Evolutionary conservation across 305 asterid genomes (phyloP).

Genomic region (Solanum hybrid): DNA sequence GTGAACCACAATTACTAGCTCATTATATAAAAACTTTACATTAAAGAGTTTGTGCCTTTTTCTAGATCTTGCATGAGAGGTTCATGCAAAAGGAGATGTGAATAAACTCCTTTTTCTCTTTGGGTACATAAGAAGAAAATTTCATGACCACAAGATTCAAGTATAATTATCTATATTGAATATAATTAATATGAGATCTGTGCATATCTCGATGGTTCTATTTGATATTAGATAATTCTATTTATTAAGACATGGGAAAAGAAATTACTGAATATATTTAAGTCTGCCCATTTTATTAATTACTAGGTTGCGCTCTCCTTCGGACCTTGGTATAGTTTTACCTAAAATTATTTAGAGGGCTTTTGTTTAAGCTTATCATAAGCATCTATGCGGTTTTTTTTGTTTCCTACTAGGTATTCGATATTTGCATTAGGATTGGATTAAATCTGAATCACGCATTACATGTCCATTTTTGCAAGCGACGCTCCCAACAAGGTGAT

Average conservation of each 20-base stretch:
- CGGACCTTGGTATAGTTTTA: background rate
- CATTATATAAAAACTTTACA: background rate
- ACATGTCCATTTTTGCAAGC: rapidly evolving
- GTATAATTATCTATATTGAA: too few relatives aligned
- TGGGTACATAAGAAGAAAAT: background rate
- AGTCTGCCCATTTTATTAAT: background rate
- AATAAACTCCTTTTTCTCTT: background rate
- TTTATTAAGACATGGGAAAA: background rate
- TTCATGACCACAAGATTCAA: background rate
- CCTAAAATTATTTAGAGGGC: background rate
- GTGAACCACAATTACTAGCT: background rate
- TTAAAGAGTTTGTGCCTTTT: background rate
- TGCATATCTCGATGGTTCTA: background rate
- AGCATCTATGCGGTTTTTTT: background rate
- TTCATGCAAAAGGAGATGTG: background rate
- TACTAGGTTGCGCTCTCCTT: background rate
- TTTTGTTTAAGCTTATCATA: background rate
- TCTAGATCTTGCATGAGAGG: background rate
- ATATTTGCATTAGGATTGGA: background rate
- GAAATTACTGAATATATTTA: background rate
- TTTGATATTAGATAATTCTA: background rate
- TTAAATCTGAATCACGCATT: background rate
- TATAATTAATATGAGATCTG: too few relatives aligned
- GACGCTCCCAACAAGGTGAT: background rate
- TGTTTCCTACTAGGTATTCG: background rate